Conservation (phyloP, 78 protist species). For the Dictyostelium discoideum region dicty_2.7 NC_007089.4:195001-195500, state of each 20-base stretch:
- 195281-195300: slow-evolving; percentile 1
- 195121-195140: neutral
- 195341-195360: neutral
- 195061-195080: neutral
- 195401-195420: neutral
- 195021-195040: neutral
- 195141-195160: neutral
- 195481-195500: neutral
- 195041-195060: neutral
- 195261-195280: neutral
- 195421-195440: neutral
- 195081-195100: neutral
- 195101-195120: neutral
- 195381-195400: neutral
- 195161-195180: neutral
- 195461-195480: neutral
- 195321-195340: neutral
- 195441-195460: neutral
- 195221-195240: neutral
- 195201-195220: neutral
- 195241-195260: neutral
- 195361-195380: slow-evolving; percentile 5
- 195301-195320: neutral
- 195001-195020: slow-evolving; percentile 32
- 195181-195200: neutral